Evolutionary conservation across 139 green algal genomes (phyloP), one percentile per base, ranked within the genome.

Genomic region (Tetradesmus obliquus): DNA sequence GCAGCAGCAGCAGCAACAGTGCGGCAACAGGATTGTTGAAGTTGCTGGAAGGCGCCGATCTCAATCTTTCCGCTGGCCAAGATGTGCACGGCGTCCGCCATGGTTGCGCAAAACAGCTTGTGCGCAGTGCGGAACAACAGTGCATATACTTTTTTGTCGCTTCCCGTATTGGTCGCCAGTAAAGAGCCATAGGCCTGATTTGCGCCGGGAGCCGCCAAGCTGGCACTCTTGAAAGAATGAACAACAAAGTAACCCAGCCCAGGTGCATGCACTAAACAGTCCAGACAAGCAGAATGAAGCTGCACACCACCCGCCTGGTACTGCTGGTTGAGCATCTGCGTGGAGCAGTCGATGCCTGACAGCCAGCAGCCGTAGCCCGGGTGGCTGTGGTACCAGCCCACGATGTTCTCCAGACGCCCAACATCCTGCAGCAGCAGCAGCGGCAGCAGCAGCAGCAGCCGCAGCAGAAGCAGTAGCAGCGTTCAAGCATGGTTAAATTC

Each of bases 381-480:
- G 93, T 99, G 98, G 54, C 91, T 97, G 94, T 99, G 98, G 93
- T 99, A 99, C 98, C 98, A 99, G n/a, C 98, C 98, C 74, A 99
- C 96, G 19, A 99, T 95, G 92, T 99, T 99, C 89, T 99, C 98
- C 20, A 94, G 74, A 3, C 97, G 92, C 3, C 98, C 96, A 12
- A 97, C 95, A 69, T 93, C 72, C 94, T 97, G 92, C 84, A 92
- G 20, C 55, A 55, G 22, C 51, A 45, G 4, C 45, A 87, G 9
- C 54, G 86, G 45, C 32, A 55, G 19, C 62, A 91, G 24, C 72
- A 87, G 53, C 54, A 79, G 19, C 62, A 91, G 24, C 72, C 82
- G 53, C 54, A 79, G 85, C 85, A 90, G 85, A 45, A 90, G 32
- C 60, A 90, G 17, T 9, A 66, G 19, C 32, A 10, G 55, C 66